Evolutionary conservation across 1,284 basidiomycete species (phyloP).

Genomic region (Cryptococcus amylolentus): DNA sequence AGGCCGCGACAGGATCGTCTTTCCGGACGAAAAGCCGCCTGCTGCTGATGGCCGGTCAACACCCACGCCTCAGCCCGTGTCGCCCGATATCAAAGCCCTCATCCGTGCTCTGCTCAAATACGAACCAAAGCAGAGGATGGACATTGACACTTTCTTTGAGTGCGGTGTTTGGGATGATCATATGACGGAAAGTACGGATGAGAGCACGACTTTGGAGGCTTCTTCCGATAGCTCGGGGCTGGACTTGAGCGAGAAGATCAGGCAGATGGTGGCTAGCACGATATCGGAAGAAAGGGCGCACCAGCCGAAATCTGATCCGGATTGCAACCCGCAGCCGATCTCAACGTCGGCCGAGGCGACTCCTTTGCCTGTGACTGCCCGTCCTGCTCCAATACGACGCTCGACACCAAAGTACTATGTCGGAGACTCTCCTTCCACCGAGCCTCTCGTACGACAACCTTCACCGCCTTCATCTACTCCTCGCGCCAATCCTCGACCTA

Average conservation of each 20-base stretch:
- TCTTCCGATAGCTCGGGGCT: constrained; percentile 36
- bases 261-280: constrained; percentile 23
- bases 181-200: constrained; percentile 56
- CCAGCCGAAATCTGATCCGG: constrained; percentile 26
- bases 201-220: constrained; percentile 32
- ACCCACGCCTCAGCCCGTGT: constrained; percentile 55
- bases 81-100: constrained; percentile 80
- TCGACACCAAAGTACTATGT: constrained; percentile 47
- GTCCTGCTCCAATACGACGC: constrained; percentile 18
- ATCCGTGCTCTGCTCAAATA: constrained; percentile 80
- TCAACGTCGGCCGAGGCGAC: background rate
- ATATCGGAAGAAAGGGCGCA: constrained; percentile 18
- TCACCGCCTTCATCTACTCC: constrained; percentile 2
- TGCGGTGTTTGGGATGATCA: constrained; percentile 75
- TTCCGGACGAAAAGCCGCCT: constrained; percentile 72
- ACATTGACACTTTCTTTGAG: constrained; percentile 88
- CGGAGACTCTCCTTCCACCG: constrained; percentile 20
- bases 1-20: constrained; percentile 69
- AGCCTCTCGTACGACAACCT: background rate
- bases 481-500: constrained; percentile 27
- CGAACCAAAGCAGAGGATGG: constrained; percentile 76
- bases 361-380: background rate
- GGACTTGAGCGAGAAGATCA: constrained; percentile 19
- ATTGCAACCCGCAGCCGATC: constrained; percentile 31
- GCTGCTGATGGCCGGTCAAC: background rate